These are phyloP conservation scores for Phytophthora colocasiae DNA, from an alignment of 352 stramenopile genomes.

Conservation along the genomic window DNA sequence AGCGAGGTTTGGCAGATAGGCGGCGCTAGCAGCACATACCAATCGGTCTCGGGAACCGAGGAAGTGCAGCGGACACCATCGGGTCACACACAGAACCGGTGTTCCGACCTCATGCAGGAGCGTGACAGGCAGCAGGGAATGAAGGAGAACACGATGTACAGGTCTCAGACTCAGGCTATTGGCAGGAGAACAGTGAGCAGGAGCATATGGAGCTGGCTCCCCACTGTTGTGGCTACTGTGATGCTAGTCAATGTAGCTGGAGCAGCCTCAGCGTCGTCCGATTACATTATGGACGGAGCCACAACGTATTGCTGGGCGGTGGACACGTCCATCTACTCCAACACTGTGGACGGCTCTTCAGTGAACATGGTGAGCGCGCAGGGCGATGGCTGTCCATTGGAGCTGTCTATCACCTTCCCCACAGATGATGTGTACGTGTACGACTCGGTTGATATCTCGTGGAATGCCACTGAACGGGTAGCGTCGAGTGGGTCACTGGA, in stretches of 20 bases:
- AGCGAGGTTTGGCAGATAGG: conserved; percentile 35
- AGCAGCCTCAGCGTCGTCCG: conserved; percentile 19
- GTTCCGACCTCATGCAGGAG: conserved; percentile 28
- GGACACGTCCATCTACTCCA: conserved; percentile 60
- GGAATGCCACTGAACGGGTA: conserved; percentile 66
- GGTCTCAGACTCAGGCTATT: conserved; percentile 11
- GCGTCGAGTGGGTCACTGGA: conserved; percentile 39
- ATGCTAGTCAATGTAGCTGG: conserved; percentile 29
- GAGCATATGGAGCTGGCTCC: conserved; percentile 13
- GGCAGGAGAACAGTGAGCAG: conserved; percentile 14
- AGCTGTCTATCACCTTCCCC: conserved; percentile 53
- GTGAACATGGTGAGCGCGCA: conserved; percentile 44
- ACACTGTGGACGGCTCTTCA: conserved; percentile 46
- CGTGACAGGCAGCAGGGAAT: conserved; percentile 15
- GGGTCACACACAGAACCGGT: conserved; percentile 15
- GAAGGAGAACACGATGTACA: conserved; percentile 6
- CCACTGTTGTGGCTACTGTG: conserved; percentile 1
- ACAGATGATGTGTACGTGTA: conserved; percentile 57
- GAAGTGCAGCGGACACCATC: conserved; percentile 25
- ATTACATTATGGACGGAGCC: conserved; percentile 45
- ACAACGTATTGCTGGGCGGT: conserved; percentile 76
- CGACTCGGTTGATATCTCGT: conserved; percentile 67
- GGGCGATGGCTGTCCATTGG: conserved; percentile 58
- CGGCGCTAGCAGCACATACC: conserved; percentile 17
- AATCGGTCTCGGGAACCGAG: conserved; percentile 27